Base-by-base conservation (phyloP, 2,329 filamentous ascomycete species). In the Calonectria pauciramosa region DNA sequence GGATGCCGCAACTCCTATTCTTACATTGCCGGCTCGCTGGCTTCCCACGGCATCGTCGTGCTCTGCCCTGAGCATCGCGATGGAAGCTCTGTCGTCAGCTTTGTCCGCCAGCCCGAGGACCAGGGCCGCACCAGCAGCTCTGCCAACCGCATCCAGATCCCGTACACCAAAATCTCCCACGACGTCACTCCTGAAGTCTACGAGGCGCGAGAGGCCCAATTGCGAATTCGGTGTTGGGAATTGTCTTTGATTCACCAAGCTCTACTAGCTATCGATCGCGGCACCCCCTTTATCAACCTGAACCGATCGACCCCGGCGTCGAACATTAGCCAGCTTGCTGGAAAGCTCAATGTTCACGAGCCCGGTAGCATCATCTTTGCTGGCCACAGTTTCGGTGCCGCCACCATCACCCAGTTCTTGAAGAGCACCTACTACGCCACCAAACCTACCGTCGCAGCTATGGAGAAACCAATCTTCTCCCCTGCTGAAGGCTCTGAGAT, bases 1-100 rank as follows among this genome's bases (percentile, higher is more conserved):
- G 95, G 95, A 47, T 93, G 91, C 74, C 90, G 94, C 77, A 97
- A 97, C 80, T 92, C 94, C 14, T 98, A 98, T 86, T 96, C 94
- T n/a, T 93, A 96, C 81, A 86, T 97, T 30, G 93, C 91, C 23
- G 94, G 94, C 20, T 95, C 94, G 0, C 86, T 98, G 34, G 94
- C 95, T 6, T 95, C 94, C 26, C 93, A 97, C 80, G 95, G 95
- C 51, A 89, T 96, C 28, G 91, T 97, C 10, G 95, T 97, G 2
- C 87, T 96, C 68, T 95, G 94, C 72, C 92, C 94, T 0, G 95
- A 97, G 80, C 95, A 97, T 82, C 90, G 95, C 56, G 95, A 98
- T 80, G 94, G 95, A 67, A 96, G 94, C 82, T 90, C 94, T 3
- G 93, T 95, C 2, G 88, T 95, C n/a, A 91, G 93, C 0, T 92